These are phyloP conservation scores for Candida nonsorbophila DNA, from an alignment of 805 yeast species.

Conservation along the genomic window DNA sequence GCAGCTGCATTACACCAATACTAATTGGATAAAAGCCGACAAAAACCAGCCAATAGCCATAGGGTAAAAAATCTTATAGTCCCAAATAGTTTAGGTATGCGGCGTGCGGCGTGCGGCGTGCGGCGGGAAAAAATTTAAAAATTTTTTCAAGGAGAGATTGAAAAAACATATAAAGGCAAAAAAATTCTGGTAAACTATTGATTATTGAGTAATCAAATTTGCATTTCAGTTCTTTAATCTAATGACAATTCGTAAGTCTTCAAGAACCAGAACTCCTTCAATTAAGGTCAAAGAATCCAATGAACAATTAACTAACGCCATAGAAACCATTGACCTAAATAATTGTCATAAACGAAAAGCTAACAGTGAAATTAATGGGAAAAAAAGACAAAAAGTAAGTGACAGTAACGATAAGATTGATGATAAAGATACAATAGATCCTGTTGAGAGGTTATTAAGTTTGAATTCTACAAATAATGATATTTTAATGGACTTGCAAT, in stretches of 20 bases:
- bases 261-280: constrained; percentile 16
- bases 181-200: neutral
- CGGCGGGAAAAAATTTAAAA: constrained; percentile 10
- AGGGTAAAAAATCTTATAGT: too few relatives aligned
- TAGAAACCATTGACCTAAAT: too few relatives aligned
- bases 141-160: neutral
- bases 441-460: constrained; percentile 36
- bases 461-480: constrained; percentile 11
- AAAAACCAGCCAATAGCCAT: too few relatives aligned
- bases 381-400: too few relatives aligned
- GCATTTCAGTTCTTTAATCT: constrained; percentile 1
- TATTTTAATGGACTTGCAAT: constrained; percentile 1
- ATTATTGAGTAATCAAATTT: constrained; percentile 1
- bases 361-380: too few relatives aligned
- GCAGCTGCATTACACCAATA: too few relatives aligned
- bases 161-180: too few relatives aligned
- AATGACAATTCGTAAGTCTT: constrained; percentile 23
- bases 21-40: too few relatives aligned
- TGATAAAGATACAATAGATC: constrained; percentile 36
- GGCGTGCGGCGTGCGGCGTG: constrained; percentile 11
- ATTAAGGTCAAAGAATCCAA: constrained; percentile 10
- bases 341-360: too few relatives aligned
- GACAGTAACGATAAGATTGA: too few relatives aligned
- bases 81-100: too few relatives aligned
- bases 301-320: constrained; percentile 3